Percentiles rank a stretch among this genome's conserved stretches.
Conservation (phyloP, 2,329 filamentous ascomycete species). For the Aspergillus hortae region DNA sequence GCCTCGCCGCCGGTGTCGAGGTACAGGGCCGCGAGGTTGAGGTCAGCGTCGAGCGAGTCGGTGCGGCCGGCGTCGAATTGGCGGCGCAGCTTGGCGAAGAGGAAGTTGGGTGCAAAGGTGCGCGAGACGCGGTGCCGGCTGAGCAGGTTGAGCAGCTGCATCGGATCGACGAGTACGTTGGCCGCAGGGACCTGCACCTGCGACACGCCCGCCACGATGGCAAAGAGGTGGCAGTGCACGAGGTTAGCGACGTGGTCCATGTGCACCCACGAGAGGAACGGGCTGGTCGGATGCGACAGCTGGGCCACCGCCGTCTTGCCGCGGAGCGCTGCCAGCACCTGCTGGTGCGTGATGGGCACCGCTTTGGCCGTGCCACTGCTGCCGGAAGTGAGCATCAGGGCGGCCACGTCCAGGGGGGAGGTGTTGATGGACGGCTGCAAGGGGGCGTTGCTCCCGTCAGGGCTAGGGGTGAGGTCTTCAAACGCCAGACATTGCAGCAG, state of each 20-base stretch:
- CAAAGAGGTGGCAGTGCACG: not conserved
- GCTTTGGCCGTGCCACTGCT: slow-evolving; percentile 53
- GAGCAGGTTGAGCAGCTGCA: slow-evolving; percentile 40
- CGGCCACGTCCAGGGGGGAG: slow-evolving; percentile 16
- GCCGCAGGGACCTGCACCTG: slow-evolving; percentile 47
- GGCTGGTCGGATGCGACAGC: slow-evolving; percentile 7
- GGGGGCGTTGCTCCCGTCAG: not conserved
- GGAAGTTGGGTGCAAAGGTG: slow-evolving; percentile 18
- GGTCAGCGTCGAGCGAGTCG: not conserved
- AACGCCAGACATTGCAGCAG: not conserved
- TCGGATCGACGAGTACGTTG: slow-evolving; percentile 38
- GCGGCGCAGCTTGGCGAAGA: slow-evolving; percentile 2
- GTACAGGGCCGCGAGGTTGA: slow-evolving; percentile 12
- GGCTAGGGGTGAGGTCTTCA: not conserved
- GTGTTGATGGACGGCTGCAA: not conserved
- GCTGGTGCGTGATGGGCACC: slow-evolving; percentile 40
- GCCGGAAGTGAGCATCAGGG: slow-evolving; percentile 54
- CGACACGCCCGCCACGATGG: not conserved
- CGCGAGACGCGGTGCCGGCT: slow-evolving; percentile 26
- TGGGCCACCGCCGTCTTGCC: slow-evolving; percentile 38
- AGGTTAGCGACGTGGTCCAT: slow-evolving; percentile 55
- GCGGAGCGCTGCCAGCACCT: slow-evolving; percentile 4
- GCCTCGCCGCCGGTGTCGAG: slow-evolving; percentile 41
- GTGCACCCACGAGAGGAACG: slow-evolving; percentile 48
- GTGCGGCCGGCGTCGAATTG: not conserved